Base-by-base conservation (phyloP, 768 basidiomycete genomes). In the Leucocoprinus sp. region DNA sequence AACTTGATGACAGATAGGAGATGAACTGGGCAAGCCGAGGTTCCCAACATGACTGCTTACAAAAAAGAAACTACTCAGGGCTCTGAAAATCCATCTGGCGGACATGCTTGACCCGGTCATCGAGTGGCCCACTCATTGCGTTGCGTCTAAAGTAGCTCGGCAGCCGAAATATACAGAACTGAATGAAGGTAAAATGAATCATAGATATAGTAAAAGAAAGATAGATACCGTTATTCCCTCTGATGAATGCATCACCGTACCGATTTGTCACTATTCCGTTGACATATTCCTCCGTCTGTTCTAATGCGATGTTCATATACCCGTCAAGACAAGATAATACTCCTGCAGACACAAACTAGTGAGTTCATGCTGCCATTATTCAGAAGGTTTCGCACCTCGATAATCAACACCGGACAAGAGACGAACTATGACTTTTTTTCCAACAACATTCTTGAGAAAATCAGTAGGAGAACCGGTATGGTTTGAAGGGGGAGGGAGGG, bases 241-340 rank as follows among this genome's bases (percentile, higher is more conserved):
- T 71, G 50, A 99, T 88, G 64, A 98, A 99, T 19, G 93, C 85
- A 63, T 99, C 93, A 1, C 95, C 93, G 55, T 95, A 97, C 49
- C 72, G 75, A 59, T 93, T 95, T 26, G 88, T 93, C 38, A 87
- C 74, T n/a, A 64, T 56, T 3, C 93, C 93, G 51, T 87, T 83
- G 8, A 93, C 89, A 62, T 93, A 81, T 64, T 99, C 96, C 65
- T 96, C 92, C 2, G 93, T 96, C 62, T 96, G 89, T 65, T 99
- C 96, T 27, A 98, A 67, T 11, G 92, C 96, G 40, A 98, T 95
- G 66, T 98, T 98, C 96, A 99, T 98, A 64, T 96, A 98, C 0
- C 93, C 93, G 64, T 98, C 96, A 18, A 98, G 74, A 58, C 96
- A 98, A 2, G 92, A 93, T 11, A 99, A 67, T 2, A 93, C 74